Percentiles rank a stretch among this genome's conserved stretches.
These are phyloP conservation scores for Exophiala mesophila DNA, from an alignment of 2,329 filamentous ascomycete genomes.

Conservation along the genomic window DNA sequence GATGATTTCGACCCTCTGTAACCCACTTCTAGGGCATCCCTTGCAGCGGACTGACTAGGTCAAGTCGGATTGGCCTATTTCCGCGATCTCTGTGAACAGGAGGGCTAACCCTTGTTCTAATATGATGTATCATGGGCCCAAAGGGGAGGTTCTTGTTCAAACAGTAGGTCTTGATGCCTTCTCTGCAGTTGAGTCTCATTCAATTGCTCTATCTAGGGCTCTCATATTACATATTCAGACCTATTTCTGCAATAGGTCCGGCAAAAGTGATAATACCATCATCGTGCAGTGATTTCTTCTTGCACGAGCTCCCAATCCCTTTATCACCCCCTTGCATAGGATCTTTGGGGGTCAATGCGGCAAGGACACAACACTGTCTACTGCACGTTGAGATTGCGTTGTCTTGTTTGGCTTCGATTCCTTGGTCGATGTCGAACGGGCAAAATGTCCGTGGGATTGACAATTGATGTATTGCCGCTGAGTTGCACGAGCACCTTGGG, in stretches of 20 bases:
- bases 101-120: too few species aligned
- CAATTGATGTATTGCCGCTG: background rate
- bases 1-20: constrained; percentile 55
- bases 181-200: too few species aligned
- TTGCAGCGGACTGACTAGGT: too few species aligned
- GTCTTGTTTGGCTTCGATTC: constrained; percentile 21
- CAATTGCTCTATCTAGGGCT: too few species aligned
- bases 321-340: constrained; percentile 18
- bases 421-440: constrained; percentile 10
- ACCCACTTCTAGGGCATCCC: constrained; percentile 10
- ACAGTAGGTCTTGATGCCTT: too few species aligned
- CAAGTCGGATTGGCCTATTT: constrained; percentile 11
- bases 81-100: background rate
- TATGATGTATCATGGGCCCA: too few species aligned
- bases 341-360: constrained; percentile 14
- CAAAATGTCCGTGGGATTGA: constrained; percentile 12
- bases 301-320: background rate
- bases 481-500: constrained; percentile 14
- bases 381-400: constrained; percentile 17
- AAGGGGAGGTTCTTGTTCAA: too few species aligned
- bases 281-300: too few species aligned
- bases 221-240: too few species aligned
- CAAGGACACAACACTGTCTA: constrained; percentile 16
- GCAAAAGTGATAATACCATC: too few species aligned
- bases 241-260: too few species aligned